Evolutionary conservation across 345 rosid genomes (phyloP).

Genomic region (Cardamine chenopodiifolia): DNA sequence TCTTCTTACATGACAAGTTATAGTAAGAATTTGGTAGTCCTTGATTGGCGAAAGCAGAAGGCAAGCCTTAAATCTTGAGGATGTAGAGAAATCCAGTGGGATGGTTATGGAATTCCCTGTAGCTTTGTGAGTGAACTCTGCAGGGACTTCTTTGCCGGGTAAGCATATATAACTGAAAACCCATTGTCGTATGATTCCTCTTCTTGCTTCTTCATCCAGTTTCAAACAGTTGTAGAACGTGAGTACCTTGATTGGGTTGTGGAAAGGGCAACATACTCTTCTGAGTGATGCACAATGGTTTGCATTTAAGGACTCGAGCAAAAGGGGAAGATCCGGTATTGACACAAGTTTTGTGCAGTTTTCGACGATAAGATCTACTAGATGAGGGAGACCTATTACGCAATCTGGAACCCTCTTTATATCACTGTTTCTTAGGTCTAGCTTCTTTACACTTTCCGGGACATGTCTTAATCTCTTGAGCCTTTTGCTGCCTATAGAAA

Average conservation of each 20-base stretch:
- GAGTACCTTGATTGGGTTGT: background rate
- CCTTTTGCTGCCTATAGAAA: background rate
- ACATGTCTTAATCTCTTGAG: slow-evolving; percentile 9
- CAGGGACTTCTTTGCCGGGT: background rate
- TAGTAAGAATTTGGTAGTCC: background rate
- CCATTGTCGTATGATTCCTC: background rate
- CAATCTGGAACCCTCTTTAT: background rate
- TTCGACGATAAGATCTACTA: background rate
- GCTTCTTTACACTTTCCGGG: background rate
- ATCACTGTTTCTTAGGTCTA: background rate
- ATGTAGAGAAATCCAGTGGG: background rate
- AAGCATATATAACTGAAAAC: background rate
- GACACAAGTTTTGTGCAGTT: background rate
- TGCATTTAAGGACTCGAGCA: background rate
- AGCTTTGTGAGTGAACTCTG: background rate
- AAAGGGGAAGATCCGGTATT: background rate
- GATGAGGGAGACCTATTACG: background rate
- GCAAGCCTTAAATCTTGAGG: slow-evolving; percentile 12
- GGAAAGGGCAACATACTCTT: background rate
- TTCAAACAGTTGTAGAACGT: background rate
- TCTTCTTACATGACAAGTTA: background rate
- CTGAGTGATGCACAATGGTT: background rate
- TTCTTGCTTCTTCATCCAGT: background rate
- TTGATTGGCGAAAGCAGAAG: background rate
- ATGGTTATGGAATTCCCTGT: background rate